These are phyloP conservation scores for Pisolithus orientalis DNA, from an alignment of 768 basidiomycete genomes.

Conservation along the genomic window DNA sequence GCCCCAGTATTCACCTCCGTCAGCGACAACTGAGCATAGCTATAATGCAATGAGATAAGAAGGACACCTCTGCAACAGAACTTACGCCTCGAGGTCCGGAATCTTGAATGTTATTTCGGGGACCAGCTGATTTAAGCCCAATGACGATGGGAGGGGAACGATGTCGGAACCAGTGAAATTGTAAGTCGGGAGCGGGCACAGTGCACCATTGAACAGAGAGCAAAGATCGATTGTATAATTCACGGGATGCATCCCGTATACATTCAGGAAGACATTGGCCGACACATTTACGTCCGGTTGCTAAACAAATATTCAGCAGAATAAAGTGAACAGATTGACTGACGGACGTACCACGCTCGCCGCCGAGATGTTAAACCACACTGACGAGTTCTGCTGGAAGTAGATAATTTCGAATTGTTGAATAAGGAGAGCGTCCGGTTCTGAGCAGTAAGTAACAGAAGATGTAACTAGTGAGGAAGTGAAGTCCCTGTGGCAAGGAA, in stretches of 20 bases:
- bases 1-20: conserved; percentile 61
- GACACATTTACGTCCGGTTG: conserved; percentile 72
- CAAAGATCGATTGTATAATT: conserved; percentile 89
- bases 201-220: conserved; percentile 62
- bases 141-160: conserved; percentile 53
- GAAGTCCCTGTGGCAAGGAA: conserved; percentile 5
- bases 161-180: conserved; percentile 83
- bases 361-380: conserved; percentile 81
- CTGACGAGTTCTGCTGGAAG: conserved; percentile 62
- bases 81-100: conserved; percentile 79
- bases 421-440: conserved; percentile 73
- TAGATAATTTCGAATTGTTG: conserved; percentile 73
- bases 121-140: conserved; percentile 51
- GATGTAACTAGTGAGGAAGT: conserved; percentile 56
- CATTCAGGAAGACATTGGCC: conserved; percentile 76
- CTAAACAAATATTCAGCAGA: conserved; percentile 31
- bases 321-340: neutral
- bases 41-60: conserved; percentile 8
- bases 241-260: conserved; percentile 80
- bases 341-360: conserved; percentile 68
- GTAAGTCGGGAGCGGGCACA: conserved; percentile 80
- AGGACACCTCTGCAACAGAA: neutral
- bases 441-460: conserved; percentile 81
- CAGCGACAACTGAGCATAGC: conserved; percentile 71
- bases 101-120: conserved; percentile 80